Percentiles rank a stretch among this genome's conserved stretches.
Conservation (phyloP, 441 rosid species). For the Erodium texanum region DNA sequence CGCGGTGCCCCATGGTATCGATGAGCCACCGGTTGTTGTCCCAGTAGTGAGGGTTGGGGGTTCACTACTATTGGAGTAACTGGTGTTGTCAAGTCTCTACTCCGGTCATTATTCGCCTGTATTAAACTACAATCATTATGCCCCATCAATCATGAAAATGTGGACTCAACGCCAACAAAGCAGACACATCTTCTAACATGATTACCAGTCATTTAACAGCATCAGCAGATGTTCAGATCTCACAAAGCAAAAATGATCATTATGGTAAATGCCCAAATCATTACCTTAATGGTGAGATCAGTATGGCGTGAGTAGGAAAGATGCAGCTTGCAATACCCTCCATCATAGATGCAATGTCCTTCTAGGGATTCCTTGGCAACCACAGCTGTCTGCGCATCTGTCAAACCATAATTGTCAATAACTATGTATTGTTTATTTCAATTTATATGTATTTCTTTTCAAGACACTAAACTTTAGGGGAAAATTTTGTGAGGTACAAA, state of each 20-base stretch:
- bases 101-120: slow-evolving; percentile 86
- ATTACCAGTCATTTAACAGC: not conserved
- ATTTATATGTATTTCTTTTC: no score
- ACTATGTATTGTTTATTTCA: not conserved
- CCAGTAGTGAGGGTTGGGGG: slow-evolving; percentile 53
- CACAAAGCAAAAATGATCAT: not conserved
- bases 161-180: not conserved
- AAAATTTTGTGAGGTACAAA: no score
- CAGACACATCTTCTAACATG: not conserved
- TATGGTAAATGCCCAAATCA: not conserved
- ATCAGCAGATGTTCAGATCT: not conserved
- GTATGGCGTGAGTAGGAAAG: slow-evolving; percentile 88
- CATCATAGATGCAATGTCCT: slow-evolving; percentile 97
- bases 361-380: slow-evolving; percentile 92
- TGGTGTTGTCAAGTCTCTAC: slow-evolving; percentile 80
- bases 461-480: no score
- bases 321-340: slow-evolving; percentile 98
- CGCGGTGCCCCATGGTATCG: slow-evolving; percentile 19
- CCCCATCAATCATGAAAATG: not conserved
- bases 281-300: slow-evolving; percentile 93
- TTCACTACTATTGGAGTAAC: slow-evolving; percentile 39
- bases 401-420: slow-evolving; percentile 17
- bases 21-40: slow-evolving; percentile 57
- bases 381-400: slow-evolving; percentile 93
- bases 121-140: no score